Conservation (phyloP, 345 rosid species). For the Citrus sinensis region DVS_A1.0 CM039167.1:8461001-8461500, state of each 20-base stretch:
- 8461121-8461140: conserved; percentile 24
- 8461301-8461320: conserved; percentile 11
- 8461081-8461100: conserved; percentile 26
- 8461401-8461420: background rate
- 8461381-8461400: background rate
- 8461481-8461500: conserved; percentile 31
- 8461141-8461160: conserved; percentile 25
- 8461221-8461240: background rate
- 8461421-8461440: conserved; percentile 28
- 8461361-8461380: background rate
- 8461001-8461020: background rate
- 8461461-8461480: conserved; percentile 41
- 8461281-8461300: conserved; percentile 26
- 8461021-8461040: conserved; percentile 25
- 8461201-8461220: background rate
- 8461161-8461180: conserved; percentile 18
- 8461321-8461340: conserved; percentile 24
- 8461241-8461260: background rate
- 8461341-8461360: conserved; percentile 12
- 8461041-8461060: conserved; percentile 19
- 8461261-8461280: conserved; percentile 30
- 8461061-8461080: conserved; percentile 23
- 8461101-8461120: conserved; percentile 27
- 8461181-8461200: background rate
- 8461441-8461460: conserved; percentile 45